Conservation (phyloP, 2,329 filamentous ascomycete species). For the Didymella lethalis region DNA sequence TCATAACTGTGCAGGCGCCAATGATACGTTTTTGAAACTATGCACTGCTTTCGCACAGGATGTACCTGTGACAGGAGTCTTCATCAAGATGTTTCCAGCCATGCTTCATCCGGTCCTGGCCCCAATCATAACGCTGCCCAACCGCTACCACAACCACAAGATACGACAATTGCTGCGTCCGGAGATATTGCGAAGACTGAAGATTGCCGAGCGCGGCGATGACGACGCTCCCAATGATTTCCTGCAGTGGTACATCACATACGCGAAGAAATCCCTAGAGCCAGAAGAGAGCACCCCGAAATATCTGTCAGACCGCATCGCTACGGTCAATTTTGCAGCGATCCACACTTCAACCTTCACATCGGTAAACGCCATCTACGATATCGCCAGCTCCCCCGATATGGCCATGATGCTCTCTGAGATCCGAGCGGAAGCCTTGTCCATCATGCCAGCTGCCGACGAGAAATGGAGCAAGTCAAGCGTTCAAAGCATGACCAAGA, state of each 20-base stretch:
- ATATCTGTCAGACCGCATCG: constrained; percentile 4
- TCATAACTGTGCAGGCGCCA: not conserved
- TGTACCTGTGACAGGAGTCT: not conserved
- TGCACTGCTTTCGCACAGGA: constrained; percentile 5
- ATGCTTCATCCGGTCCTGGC: constrained; percentile 4
- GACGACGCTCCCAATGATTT: constrained; percentile 7
- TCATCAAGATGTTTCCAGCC: not conserved
- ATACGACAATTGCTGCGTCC: constrained; percentile 4
- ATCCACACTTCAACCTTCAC: constrained; percentile 8
- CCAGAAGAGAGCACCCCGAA: constrained; percentile 5
- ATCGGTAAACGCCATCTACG: constrained; percentile 1
- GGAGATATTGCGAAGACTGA: constrained; percentile 3
- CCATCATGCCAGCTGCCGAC: not conserved
- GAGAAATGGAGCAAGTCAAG: constrained; percentile 8
- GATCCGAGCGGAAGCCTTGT: not conserved
- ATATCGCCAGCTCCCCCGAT: constrained; percentile 7
- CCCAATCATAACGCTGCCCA: constrained; percentile 4
- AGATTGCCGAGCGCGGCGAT: not conserved
- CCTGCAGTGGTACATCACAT: constrained; percentile 4
- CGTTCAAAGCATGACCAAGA: constrained; percentile 4
- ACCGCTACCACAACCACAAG: constrained; percentile 7
- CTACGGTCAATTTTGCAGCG: constrained; percentile 3
- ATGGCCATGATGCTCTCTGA: not conserved
- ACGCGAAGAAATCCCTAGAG: not conserved
- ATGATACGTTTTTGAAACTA: not conserved